phyloP scores from a whole-genome alignment of 2,329 filamentous ascomycete species.

The Arthroderma sp. region DNA sequence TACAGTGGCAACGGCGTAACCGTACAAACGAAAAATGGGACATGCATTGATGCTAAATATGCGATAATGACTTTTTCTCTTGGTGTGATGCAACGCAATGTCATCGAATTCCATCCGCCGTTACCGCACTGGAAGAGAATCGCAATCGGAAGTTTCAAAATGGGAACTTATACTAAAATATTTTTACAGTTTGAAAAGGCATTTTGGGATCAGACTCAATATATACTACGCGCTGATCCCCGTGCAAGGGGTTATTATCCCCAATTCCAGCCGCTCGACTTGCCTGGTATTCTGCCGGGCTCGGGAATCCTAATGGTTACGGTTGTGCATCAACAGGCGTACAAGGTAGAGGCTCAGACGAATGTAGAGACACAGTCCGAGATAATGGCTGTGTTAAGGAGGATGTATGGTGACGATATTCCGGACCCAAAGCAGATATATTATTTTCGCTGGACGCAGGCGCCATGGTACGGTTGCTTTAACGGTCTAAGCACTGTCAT shows the following conservation, averaged over 20 bases:
- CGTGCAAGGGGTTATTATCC: conserved; percentile 41
- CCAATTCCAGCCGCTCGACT: conserved; percentile 50
- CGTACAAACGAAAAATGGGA: conserved; percentile 40
- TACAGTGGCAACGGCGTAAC: conserved; percentile 42
- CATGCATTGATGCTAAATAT: conserved; percentile 46
- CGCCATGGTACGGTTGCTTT: conserved; percentile 25
- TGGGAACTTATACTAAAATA: conserved; percentile 57
- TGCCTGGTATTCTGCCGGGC: conserved; percentile 44
- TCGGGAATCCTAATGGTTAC: conserved; percentile 56
- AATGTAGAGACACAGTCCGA: conserved; percentile 46
- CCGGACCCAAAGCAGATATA: conserved; percentile 48
- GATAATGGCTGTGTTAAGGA: conserved; percentile 42
- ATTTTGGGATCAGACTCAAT: conserved; percentile 49
- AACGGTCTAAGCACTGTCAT: too few species aligned
- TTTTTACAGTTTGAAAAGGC: conserved; percentile 46
- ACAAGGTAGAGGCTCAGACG: conserved; percentile 45
- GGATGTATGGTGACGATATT: conserved; percentile 48
- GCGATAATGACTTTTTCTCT: conserved; percentile 56
- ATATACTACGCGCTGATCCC: conserved; percentile 40
- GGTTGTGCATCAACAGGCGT: conserved; percentile 43
- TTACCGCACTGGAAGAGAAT: conserved; percentile 46
- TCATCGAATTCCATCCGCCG: conserved; percentile 47
- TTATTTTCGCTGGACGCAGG: conserved; percentile 46
- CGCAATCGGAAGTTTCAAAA: conserved; percentile 50
- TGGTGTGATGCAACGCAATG: conserved; percentile 52